These are phyloP conservation scores for Diaporthe destruens DNA, from an alignment of 2,329 filamentous ascomycete genomes.

Conservation along the genomic window DNA sequence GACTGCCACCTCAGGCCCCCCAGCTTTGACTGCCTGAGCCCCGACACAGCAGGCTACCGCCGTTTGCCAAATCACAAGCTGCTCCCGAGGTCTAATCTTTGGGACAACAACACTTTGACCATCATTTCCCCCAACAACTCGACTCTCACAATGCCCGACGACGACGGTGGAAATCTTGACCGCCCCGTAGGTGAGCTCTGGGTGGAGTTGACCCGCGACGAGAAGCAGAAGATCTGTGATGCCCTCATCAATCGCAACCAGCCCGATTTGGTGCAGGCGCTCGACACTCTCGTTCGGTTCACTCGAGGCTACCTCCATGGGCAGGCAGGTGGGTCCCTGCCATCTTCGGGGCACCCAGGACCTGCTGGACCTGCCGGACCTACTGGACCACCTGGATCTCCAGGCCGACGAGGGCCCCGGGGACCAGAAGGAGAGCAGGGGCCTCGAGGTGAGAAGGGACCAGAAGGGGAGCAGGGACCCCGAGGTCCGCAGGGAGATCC, in stretches of 20 bases:
- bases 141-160: not conserved
- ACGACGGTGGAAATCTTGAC: not conserved
- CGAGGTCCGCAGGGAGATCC: not conserved
- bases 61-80: not conserved
- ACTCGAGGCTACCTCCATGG: not conserved
- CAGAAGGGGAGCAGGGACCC: not conserved
- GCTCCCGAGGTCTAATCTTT: not conserved
- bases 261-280: not conserved
- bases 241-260: not conserved
- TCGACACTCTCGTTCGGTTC: not conserved
- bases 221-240: not conserved
- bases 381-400: too few species aligned
- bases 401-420: not conserved
- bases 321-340: not conserved
- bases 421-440: not conserved
- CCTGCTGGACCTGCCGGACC: not conserved
- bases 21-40: not conserved
- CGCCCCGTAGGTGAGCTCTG: not conserved
- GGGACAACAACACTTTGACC: not conserved
- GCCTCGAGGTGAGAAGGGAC: not conserved
- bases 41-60: too few species aligned
- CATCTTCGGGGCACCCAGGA: not conserved
- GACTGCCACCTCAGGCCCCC: too few species aligned
- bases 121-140: too few species aligned
- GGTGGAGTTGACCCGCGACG: not conserved